Evolutionary conservation across 2,329 filamentous ascomycete genomes (phyloP).

Genomic region (Fusarium agapanthi): DNA sequence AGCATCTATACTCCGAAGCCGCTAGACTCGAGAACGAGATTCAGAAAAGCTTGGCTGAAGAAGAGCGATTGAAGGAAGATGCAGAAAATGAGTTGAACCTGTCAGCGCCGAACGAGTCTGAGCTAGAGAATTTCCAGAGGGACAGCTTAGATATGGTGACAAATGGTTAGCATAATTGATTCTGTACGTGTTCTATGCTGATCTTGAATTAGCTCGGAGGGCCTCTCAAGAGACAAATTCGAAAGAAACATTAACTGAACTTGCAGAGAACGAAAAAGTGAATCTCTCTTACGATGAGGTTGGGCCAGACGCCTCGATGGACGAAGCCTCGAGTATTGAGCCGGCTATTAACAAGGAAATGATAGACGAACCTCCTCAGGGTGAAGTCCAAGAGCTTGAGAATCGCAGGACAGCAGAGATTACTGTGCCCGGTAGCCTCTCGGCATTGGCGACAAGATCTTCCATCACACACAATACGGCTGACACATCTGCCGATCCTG

Average conservation of each 20-base stretch:
- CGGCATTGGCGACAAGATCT: background rate
- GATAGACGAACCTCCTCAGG: background rate
- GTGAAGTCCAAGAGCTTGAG: background rate
- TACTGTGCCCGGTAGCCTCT: background rate
- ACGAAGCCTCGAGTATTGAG: background rate
- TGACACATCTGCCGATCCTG: background rate
- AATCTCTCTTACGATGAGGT: background rate
- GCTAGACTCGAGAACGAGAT: slow-evolving; percentile 60
- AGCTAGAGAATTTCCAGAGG: slow-evolving; percentile 26
- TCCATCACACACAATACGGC: background rate
- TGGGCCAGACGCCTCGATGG: slow-evolving; percentile 13
- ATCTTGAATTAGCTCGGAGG: slow-evolving; percentile 21
- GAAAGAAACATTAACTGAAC: background rate
- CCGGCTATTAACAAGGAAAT: background rate
- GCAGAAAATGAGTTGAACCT: slow-evolving; percentile 24
- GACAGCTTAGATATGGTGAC: slow-evolving; percentile 5
- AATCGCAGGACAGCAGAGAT: background rate
- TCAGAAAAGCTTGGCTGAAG: slow-evolving; percentile 48
- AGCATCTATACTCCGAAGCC: slow-evolving; percentile 57
- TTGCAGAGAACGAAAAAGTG: background rate
- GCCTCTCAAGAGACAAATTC: background rate
- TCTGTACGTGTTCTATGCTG: slow-evolving; percentile 10
- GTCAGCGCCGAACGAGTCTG: slow-evolving; percentile 16
- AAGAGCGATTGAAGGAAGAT: slow-evolving; percentile 46
- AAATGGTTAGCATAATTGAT: background rate